Conservation (phyloP, 1,284 basidiomycete genomes). For the Ceratobasidium sp. region DNA sequence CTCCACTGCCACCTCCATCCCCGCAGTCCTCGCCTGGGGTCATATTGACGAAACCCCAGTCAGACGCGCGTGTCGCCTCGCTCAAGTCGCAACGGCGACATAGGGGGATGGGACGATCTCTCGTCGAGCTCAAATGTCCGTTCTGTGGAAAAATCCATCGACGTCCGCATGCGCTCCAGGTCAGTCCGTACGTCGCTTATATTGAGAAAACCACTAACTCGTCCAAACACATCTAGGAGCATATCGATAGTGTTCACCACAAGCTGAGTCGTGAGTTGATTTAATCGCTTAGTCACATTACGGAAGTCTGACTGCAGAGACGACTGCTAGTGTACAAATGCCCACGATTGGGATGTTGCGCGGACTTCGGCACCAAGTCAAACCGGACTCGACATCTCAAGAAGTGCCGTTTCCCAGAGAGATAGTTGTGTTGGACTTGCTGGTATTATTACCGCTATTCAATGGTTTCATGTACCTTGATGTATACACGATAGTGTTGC, state of each 20-base stretch:
- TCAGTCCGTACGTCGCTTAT: not conserved
- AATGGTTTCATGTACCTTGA: not conserved
- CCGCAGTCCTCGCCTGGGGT: not conserved
- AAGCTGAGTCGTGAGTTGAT: not conserved
- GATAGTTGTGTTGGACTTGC: not conserved
- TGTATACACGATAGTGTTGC: not conserved
- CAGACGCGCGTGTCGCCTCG: not conserved
- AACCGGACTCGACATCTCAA: not conserved
- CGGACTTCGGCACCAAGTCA: not conserved
- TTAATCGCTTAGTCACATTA: not conserved
- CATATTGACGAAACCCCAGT: not conserved
- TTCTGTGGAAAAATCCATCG: not conserved
- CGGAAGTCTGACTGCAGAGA: not conserved
- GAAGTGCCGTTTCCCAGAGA: not conserved
- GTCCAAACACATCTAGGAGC: not conserved
- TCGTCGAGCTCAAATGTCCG: not conserved
- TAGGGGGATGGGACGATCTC: not conserved
- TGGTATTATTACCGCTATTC: no score
- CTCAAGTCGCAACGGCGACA: not conserved
- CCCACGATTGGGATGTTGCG: not conserved
- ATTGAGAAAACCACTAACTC: no score
- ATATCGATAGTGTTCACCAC: not conserved
- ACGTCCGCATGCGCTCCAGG: not conserved
- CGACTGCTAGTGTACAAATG: slow-evolving; percentile 1
- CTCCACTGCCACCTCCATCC: not conserved